Percentiles rank a stretch among this genome's conserved stretches.
These are phyloP conservation scores for Suillus spraguei DNA, from an alignment of 768 basidiomycete species.

Conservation along the genomic window DNA sequence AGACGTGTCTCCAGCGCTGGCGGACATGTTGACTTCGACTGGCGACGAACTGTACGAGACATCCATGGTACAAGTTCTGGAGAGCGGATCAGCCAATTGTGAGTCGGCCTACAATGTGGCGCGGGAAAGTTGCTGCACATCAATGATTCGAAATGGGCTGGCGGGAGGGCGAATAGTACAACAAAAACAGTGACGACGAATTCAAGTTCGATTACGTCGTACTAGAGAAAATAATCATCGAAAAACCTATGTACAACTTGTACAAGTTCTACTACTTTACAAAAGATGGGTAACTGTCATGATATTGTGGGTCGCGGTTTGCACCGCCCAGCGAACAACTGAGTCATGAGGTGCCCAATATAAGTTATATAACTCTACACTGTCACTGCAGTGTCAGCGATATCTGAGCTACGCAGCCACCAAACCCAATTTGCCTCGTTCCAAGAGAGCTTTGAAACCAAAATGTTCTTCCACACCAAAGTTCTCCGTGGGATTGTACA, in stretches of 20 bases:
- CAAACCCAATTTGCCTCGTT: conserved; percentile 1
- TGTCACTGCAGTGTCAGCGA: neutral
- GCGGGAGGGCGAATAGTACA: too few species aligned
- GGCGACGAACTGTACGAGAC: neutral
- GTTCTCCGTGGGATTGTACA: too few species aligned
- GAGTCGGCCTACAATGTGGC: neutral
- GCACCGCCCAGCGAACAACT: neutral
- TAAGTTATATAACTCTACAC: too few species aligned
- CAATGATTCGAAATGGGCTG: too few species aligned
- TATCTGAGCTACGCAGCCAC: neutral
- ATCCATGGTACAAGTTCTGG: neutral
- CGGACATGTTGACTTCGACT: neutral
- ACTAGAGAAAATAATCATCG: neutral
- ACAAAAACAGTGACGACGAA: neutral
- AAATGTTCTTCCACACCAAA: too few species aligned
- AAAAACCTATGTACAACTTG: neutral
- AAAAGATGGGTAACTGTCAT: neutral
- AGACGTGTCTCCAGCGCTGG: neutral
- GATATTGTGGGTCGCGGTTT: neutral
- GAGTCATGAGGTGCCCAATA: neutral
- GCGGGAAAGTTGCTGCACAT: neutral
- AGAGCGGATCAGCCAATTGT: neutral
- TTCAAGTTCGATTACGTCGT: neutral
- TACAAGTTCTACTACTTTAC: neutral
- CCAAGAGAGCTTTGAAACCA: neutral